Evolutionary conservation across 192 early-diverging fungal genomes (phyloP).

Genomic region (Chytriomyces hyalinus): DNA sequence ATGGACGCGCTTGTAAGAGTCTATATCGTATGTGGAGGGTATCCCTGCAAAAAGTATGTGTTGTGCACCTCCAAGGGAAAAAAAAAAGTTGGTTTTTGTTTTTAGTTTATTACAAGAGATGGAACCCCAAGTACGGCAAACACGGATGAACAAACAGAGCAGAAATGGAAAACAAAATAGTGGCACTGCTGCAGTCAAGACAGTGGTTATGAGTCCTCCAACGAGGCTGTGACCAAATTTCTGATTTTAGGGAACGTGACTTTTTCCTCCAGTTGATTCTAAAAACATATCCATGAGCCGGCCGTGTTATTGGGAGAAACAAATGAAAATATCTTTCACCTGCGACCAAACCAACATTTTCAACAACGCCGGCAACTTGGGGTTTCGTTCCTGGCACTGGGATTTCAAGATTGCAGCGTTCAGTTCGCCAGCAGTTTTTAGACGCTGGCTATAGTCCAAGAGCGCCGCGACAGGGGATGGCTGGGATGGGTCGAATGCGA

Average conservation of each 20-base stretch:
- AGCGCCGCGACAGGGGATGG: constrained; percentile 83
- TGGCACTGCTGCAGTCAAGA: too few species aligned
- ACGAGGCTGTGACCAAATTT: constrained; percentile 79
- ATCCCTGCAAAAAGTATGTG: too few species aligned
- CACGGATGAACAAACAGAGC: too few species aligned
- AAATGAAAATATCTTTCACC: constrained; percentile 38
- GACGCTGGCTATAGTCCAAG: constrained; percentile 85
- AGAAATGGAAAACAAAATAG: too few species aligned
- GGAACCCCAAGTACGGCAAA: too few species aligned
- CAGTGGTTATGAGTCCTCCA: constrained; percentile 38
- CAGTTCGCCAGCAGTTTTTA: constrained; percentile 91
- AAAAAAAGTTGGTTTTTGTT: too few species aligned
- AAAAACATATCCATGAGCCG: not conserved
- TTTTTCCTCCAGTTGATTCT: constrained; percentile 84
- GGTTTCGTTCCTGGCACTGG: constrained; percentile 91
- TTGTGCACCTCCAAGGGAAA: too few species aligned
- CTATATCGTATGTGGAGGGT: too few species aligned
- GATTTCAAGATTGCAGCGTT: constrained; percentile 90
- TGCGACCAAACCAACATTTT: constrained; percentile 95
- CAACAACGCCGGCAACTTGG: constrained; percentile 88
- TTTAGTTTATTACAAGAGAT: too few species aligned
- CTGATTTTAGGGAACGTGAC: constrained; percentile 83
- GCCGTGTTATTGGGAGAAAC: not conserved
- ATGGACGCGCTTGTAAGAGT: too few species aligned
- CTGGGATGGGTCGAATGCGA: constrained; percentile 82